Percentiles rank a stretch among this genome's conserved stretches.
Evolutionary conservation across 2,329 filamentous ascomycete species (phyloP).

Genomic region (Nakataea oryzae): DNA sequence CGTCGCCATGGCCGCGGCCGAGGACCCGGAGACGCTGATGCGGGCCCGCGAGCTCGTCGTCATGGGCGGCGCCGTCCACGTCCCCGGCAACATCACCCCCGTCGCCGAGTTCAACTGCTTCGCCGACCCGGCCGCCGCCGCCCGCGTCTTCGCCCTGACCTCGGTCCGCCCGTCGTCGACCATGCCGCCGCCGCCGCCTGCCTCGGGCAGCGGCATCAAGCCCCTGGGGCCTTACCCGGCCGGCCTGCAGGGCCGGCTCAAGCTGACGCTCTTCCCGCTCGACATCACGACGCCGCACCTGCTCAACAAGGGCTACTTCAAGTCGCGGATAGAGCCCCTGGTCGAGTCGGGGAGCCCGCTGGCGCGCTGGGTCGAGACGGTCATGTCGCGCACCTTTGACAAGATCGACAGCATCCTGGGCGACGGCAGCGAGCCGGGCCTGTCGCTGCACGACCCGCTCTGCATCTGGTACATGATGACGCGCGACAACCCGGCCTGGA

Average conservation of each 20-base stretch:
- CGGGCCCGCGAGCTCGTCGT: conserved; percentile 83
- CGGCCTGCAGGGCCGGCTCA: conserved; percentile 51
- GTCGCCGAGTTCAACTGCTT: conserved; percentile 93
- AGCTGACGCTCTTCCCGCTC: conserved; percentile 62
- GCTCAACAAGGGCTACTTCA: conserved; percentile 51
- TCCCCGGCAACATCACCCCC: conserved; percentile 75
- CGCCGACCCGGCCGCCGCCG: conserved; percentile 71
- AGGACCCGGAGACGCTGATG: conserved; percentile 83
- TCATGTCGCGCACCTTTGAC: conserved; percentile 59
- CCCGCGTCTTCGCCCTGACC: conserved; percentile 67
- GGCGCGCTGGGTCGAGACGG: conserved; percentile 61
- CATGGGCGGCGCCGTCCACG: conserved; percentile 82
- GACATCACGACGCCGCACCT: conserved; percentile 68
- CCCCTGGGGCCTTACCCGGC: conserved; percentile 52
- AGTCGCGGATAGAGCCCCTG: conserved; percentile 40
- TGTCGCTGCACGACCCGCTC: conserved; percentile 68
- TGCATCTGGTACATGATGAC: conserved; percentile 71
- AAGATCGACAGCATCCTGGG: conserved; percentile 56
- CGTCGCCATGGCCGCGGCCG: conserved; percentile 74
- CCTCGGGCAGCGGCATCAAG: not conserved
- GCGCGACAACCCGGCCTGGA: conserved; percentile 46
- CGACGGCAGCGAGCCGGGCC: conserved; percentile 44
- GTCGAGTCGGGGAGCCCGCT: conserved; percentile 58
- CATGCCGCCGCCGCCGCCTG: conserved; percentile 49
- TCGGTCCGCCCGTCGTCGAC: conserved; percentile 65